phyloP scores from a whole-genome alignment of 202 grass and related monocot species.

The Hordeum pubiflorum region DNA sequence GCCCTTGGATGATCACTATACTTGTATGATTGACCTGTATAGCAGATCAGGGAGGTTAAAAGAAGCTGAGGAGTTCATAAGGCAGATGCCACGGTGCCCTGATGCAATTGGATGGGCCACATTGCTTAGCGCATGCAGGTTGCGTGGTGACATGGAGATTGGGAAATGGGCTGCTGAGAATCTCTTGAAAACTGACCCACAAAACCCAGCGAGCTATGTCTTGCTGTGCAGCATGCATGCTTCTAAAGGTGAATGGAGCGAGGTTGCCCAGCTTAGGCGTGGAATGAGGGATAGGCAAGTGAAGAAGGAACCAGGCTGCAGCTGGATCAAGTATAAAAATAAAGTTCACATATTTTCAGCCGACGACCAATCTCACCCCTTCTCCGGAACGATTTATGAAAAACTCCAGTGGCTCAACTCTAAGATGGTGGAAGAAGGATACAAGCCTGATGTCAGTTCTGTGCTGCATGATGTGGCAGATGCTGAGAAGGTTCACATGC shows the following conservation, averaged over 20 bases:
- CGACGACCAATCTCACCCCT: conserved; percentile 55
- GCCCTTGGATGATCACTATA: conserved; percentile 52
- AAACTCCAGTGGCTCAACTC: conserved; percentile 51
- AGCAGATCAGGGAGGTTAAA: conserved; percentile 52
- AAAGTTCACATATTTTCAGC: conserved; percentile 66
- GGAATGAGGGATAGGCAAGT: conserved; percentile 58
- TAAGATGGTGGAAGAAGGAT: conserved; percentile 57
- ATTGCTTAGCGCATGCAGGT: conserved; percentile 49
- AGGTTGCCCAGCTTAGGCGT: conserved; percentile 40
- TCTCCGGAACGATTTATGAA: conserved; percentile 43
- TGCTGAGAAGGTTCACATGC: conserved; percentile 53
- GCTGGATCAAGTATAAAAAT: conserved; percentile 78
- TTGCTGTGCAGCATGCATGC: conserved; percentile 57
- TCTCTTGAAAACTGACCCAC: conserved; percentile 46
- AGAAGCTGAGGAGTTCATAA: conserved; percentile 55
- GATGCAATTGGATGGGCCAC: conserved; percentile 59
- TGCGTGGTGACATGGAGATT: conserved; percentile 48
- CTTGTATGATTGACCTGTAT: conserved; percentile 74
- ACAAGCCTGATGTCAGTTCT: conserved; percentile 59
- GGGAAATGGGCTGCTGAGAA: conserved; percentile 69
- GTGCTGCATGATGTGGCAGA: conserved; percentile 56
- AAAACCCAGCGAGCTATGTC: conserved; percentile 63
- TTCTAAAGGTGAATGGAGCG: conserved; percentile 39
- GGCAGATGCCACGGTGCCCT: conserved; percentile 43
- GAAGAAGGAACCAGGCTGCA: conserved; percentile 63